Conservation (phyloP, 768 basidiomycete species). For the Termitomyces sp. region DNA sequence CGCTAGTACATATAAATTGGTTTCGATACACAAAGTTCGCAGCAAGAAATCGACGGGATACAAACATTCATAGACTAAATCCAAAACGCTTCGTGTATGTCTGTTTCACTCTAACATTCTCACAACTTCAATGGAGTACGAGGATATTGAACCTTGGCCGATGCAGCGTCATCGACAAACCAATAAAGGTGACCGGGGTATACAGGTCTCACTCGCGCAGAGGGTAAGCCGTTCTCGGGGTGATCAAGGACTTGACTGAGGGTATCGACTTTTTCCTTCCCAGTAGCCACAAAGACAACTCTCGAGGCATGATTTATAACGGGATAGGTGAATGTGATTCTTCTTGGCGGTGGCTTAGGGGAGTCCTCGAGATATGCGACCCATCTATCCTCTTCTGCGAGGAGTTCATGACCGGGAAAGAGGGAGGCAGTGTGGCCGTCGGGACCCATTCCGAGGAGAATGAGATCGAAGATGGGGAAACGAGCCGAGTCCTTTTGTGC, state of each 20-base stretch:
- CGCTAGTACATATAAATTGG: not conserved
- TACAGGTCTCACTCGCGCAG: conserved; percentile 73
- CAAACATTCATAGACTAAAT: conserved; percentile 2
- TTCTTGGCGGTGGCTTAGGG: conserved; percentile 86
- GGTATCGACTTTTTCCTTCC: conserved; percentile 75
- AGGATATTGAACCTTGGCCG: conserved; percentile 52
- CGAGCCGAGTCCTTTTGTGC: conserved; percentile 90
- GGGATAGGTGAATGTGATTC: conserved; percentile 90
- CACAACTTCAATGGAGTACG: conserved; percentile 54
- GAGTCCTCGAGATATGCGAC: conserved; percentile 90
- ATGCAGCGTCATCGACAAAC: conserved; percentile 90
- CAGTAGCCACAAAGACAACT: conserved; percentile 85
- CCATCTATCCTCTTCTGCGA: conserved; percentile 89
- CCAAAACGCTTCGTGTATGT: not conserved
- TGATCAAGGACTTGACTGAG: conserved; percentile 71
- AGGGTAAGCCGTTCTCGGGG: conserved; percentile 76
- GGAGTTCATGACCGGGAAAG: conserved; percentile 88
- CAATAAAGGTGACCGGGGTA: conserved; percentile 85
- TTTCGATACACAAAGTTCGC: not conserved
- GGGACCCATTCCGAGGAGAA: conserved; percentile 93
- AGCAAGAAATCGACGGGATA: not conserved
- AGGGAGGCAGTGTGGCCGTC: conserved; percentile 98
- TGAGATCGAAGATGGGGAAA: conserved; percentile 96
- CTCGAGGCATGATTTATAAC: conserved; percentile 87
- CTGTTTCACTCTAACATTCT: too few relatives aligned